Base-by-base conservation (phyloP, 305 asterid species). In the Fraxinus latifolia region DNA sequence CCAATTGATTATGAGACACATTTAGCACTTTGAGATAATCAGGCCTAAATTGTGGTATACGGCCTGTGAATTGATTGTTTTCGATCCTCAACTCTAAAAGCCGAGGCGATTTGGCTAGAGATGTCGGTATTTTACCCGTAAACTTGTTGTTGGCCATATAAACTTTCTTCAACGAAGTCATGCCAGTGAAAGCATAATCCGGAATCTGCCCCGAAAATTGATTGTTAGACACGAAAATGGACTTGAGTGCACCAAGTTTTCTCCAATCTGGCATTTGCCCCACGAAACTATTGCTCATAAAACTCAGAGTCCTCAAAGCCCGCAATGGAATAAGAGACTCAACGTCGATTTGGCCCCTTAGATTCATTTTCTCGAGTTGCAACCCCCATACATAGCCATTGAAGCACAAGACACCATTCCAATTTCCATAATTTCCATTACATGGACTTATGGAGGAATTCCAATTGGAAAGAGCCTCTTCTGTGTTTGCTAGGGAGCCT, bases 231-330 rank as follows among this genome's bases (percentile, higher is more conserved):
- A 95, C 29, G 72, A 83, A 92, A 47, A 95, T 65, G 1, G 99
- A 86, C 86, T 92, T 94, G 81, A 95, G 85, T 1, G 98, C 91
- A 1, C 97, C 94, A 14, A 95, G 84, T 87, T 89, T 92, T 77
- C 89, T 85, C 97, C 97, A 92, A 74, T 92, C 96, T 0, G 98
- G 99, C 97, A 95, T 92, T 50, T 80, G 23, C 5, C 98, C 99
- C 33, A 88, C 87, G 70, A 95, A 94, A 74, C 9, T 72, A 77
- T 95, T 95, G 82, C 86, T 85, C 97, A 87, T 91, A 78, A 95
- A 86, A 87, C 99, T 95, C 7, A 94, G 87, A 9, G 93, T 87
- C 53, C 97, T 83, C 60, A 95, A 25, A 70, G 55, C 84, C 0
- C 50, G 91, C 27, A 95, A 70, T 0, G 92, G 90, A 2, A 83